These are phyloP conservation scores for Physcia stellaris DNA, from an alignment of 495 filamentous ascomycete species.

Conservation along the genomic window DNA sequence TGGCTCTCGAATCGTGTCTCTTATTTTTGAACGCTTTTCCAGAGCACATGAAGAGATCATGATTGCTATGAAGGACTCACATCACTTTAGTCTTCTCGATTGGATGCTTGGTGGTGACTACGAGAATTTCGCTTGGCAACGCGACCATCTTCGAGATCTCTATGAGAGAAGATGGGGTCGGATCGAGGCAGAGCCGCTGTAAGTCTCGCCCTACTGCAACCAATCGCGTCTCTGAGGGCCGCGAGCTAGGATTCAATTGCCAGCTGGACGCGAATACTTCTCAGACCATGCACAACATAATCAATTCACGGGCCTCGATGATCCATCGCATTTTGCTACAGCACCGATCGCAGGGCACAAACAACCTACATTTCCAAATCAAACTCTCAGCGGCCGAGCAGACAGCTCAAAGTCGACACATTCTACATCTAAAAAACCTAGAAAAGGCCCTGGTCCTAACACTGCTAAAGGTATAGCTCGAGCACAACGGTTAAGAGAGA, in stretches of 20 bases:
- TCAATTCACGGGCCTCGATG: not conserved
- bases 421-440: not conserved
- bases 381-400: not conserved
- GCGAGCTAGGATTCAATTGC: too few relatives aligned
- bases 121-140: slow-evolving; percentile 48
- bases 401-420: not conserved
- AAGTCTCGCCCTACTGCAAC: not conserved
- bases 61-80: slow-evolving; percentile 35
- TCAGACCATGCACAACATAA: not conserved
- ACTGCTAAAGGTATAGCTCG: not conserved
- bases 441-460: not conserved
- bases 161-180: slow-evolving; percentile 21
- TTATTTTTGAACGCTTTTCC: slow-evolving; percentile 51
- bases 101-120: slow-evolving; percentile 61
- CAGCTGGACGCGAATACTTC: not conserved
- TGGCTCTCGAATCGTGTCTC: slow-evolving; percentile 49
- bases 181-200: not conserved
- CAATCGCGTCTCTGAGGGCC: not conserved
- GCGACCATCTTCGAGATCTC: slow-evolving; percentile 34
- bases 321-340: not conserved
- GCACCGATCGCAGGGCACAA: too few relatives aligned
- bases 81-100: slow-evolving; percentile 44
- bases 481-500: not conserved
- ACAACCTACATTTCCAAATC: not conserved
- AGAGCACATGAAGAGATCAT: slow-evolving; percentile 44